Base-by-base conservation (phyloP, 2,329 filamentous ascomycete species). In the Lasiodiplodia theobromae region DNA sequence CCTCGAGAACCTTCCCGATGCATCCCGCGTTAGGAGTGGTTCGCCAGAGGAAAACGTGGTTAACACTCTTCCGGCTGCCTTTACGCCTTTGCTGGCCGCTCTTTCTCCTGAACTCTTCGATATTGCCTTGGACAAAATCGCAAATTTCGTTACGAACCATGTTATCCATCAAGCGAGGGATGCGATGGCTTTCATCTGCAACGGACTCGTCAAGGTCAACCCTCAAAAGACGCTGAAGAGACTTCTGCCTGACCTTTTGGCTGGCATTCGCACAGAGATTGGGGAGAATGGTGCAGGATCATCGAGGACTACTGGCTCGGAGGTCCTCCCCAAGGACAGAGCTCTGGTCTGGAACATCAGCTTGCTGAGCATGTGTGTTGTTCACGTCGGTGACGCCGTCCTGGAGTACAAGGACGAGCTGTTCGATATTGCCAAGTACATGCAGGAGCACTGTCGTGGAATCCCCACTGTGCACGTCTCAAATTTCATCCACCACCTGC, bases 141-240 rank as follows among this genome's bases (percentile, higher is more conserved):
- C 94, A 2, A 89, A 92, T 38, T 99, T 99, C 78, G 92, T 97
- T 31, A 91, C 92, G 1, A 92, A 92, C 71, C 96, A 98, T 81
- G 96, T 99, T 60, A 95, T 99, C 21, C 94, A 99, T 74, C 96
- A 98, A 80, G 95, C 96, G 66, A 87, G 95, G 72, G 96, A 99
- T 84, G 95, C 96, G 8, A 97, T 99, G 92, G 96, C 96, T 1
- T 99, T 97, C 86, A 98, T 98, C 66, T 92, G 95, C 81, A 98
- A 97, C 79, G 92, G 93, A 0, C 86, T 99, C 28, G 97, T 96
- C 85, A 98, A 98, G 81, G 93, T 97, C 73, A 93, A 96, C 73
- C 94, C 96, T 0, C 90, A 95, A 77, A 97, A 97, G 82, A 94
- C 96, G 0, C 85, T 99, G 63, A 96, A 94, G 77, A 89, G 93